Evolutionary conservation across 176 grass and related monocot genomes (phyloP).

Genomic region (Calamus simplicifolius): DNA sequence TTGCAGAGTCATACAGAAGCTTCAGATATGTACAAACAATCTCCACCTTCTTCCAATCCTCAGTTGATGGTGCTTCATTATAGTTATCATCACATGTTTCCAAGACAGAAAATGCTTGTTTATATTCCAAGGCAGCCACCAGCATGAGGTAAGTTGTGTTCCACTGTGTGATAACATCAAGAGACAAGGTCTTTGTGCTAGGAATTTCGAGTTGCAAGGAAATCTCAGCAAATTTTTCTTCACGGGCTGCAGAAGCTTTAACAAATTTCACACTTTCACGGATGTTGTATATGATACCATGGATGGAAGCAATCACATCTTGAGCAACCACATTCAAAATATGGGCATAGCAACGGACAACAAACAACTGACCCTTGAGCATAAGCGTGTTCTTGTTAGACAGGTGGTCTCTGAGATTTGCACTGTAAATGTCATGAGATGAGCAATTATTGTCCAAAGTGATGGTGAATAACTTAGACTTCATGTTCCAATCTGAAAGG

Average conservation of each 20-base stretch:
- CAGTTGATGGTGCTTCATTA: conserved; percentile 62
- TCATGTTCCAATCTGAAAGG: conserved; percentile 73
- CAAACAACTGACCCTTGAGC: conserved; percentile 82
- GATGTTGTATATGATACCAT: conserved; percentile 77
- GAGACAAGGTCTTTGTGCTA: conserved; percentile 56
- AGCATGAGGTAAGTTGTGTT: conserved; percentile 88
- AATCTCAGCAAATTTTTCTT: conserved; percentile 75
- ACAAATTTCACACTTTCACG: conserved; percentile 91
- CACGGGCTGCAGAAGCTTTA: conserved; percentile 57
- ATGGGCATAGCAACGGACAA: conserved; percentile 79
- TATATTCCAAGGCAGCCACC: conserved; percentile 75
- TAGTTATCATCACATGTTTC: conserved; percentile 84
- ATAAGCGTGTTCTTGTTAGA: conserved; percentile 77
- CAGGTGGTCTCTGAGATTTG: conserved; percentile 68
- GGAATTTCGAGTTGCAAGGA: conserved; percentile 60
- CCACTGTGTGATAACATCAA: conserved; percentile 85
- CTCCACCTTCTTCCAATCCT: conserved; percentile 77
- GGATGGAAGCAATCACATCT: conserved; percentile 84
- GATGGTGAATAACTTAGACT: conserved; percentile 73
- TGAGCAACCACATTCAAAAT: conserved; percentile 59
- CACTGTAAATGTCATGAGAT: conserved; percentile 94
- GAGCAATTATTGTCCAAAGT: conserved; percentile 84
- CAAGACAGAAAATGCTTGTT: conserved; percentile 50
- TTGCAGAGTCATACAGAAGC: conserved; percentile 65
- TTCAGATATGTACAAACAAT: conserved; percentile 57